phyloP scores from a whole-genome alignment of 768 basidiomycete genomes.

The Boletus pseudopeckii region DNA sequence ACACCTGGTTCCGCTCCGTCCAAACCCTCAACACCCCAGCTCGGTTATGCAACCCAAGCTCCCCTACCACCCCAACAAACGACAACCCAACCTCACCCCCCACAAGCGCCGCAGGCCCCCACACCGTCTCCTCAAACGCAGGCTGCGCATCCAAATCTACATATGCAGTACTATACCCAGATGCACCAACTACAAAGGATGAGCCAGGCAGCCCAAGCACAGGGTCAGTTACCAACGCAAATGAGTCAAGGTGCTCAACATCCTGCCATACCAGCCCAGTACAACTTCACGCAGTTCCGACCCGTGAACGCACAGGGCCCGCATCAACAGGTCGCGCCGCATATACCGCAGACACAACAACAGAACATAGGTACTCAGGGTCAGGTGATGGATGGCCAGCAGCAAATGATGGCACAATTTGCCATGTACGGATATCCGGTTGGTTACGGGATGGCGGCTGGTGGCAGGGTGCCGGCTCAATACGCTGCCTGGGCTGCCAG shows the following conservation, averaged over 20 bases:
- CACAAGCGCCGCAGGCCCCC: slow-evolving; percentile 23
- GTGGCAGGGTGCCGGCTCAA: slow-evolving; percentile 15
- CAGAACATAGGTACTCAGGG: slow-evolving; percentile 26
- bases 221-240: slow-evolving; percentile 25
- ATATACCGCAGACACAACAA: slow-evolving; percentile 28
- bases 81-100: slow-evolving; percentile 22
- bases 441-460: slow-evolving; percentile 17
- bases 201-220: slow-evolving; percentile 23
- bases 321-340: slow-evolving; percentile 23
- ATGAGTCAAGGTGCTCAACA: slow-evolving; percentile 27
- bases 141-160: slow-evolving; percentile 13
- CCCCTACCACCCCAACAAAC: slow-evolving; percentile 21
- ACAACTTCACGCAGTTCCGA: slow-evolving; percentile 36
- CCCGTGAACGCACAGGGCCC: slow-evolving; percentile 28
- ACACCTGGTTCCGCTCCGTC: slow-evolving; percentile 19
- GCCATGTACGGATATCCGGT: slow-evolving; percentile 27
- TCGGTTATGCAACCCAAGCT: slow-evolving; percentile 21
- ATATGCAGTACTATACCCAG: slow-evolving; percentile 19
- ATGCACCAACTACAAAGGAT: slow-evolving; percentile 18
- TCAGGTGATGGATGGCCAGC: slow-evolving; percentile 26
- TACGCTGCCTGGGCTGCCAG: slow-evolving; percentile 26
- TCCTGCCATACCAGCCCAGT: slow-evolving; percentile 26
- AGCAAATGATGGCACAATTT: slow-evolving; percentile 32
- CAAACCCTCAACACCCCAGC: slow-evolving; percentile 32
- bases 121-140: slow-evolving; percentile 19